Percentiles rank a stretch among this genome's conserved stretches.
Evolutionary conservation across 768 basidiomycete genomes (phyloP).

Genomic region (Naematelia encephala): DNA sequence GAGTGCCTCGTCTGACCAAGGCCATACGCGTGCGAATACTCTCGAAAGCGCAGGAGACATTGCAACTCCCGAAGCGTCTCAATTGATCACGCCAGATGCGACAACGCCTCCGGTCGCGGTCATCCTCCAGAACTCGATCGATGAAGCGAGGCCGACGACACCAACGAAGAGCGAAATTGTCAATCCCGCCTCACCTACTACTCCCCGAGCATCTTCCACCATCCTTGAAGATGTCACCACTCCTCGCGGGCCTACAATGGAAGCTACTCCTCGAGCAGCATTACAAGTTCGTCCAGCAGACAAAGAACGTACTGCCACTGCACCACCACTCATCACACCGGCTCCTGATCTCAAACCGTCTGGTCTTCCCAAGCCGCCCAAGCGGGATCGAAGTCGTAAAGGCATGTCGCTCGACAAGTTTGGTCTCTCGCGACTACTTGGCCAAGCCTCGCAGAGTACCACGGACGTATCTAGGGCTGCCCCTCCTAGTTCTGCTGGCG

Average conservation of each 20-base stretch:
- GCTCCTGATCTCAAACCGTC: slow-evolving; percentile 13
- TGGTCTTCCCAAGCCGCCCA: slow-evolving; percentile 26
- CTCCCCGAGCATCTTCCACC: slow-evolving; percentile 25
- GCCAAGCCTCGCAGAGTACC: slow-evolving; percentile 11
- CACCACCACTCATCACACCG: slow-evolving; percentile 6
- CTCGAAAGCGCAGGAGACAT: slow-evolving; percentile 10
- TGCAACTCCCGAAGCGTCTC: slow-evolving; percentile 9
- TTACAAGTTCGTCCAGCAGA: slow-evolving; percentile 15
- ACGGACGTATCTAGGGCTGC: slow-evolving; percentile 20
- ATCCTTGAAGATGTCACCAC: slow-evolving; percentile 2
- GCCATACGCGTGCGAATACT: slow-evolving; percentile 7
- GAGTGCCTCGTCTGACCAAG: slow-evolving; percentile 23
- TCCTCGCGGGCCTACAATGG: slow-evolving; percentile 4
- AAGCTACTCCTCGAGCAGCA: slow-evolving; percentile 25
- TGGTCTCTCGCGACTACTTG: slow-evolving; percentile 70
- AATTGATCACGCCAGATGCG: slow-evolving; percentile 9
- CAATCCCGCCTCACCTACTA: slow-evolving; percentile 22
- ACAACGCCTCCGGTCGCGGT: slow-evolving; percentile 1
- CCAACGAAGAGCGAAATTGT: slow-evolving; percentile 14
- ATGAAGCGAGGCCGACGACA: slow-evolving; percentile 17
- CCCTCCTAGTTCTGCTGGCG: slow-evolving; percentile 23
- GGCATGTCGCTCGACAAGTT: slow-evolving; percentile 77
- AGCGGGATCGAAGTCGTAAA: slow-evolving; percentile 57
- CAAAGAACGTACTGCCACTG: slow-evolving; percentile 1
- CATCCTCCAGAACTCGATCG: neutral